phyloP scores from a whole-genome alignment of 1,139 yeast genomes.

The Sugiyamaella neomexicana region DNA sequence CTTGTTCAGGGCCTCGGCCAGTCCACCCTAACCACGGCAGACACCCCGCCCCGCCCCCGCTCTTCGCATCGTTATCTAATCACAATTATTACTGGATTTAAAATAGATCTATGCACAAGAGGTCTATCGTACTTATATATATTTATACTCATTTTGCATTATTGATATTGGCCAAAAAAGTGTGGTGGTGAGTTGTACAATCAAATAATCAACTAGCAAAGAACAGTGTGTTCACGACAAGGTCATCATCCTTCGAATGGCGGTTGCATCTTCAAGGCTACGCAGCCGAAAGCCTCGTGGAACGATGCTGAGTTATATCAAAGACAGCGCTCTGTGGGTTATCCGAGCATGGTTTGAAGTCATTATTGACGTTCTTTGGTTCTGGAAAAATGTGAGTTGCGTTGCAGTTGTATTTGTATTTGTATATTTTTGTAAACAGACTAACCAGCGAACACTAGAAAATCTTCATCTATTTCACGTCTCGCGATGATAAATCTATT shows the following conservation, averaged over 20 bases:
- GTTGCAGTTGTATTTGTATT: neutral
- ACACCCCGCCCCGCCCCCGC: no score
- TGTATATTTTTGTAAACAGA: no score
- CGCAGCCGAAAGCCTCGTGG: neutral
- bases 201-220: no score
- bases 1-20: no score
- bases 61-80: no score
- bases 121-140: no score
- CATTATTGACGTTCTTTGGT: slow-evolving; percentile 31
- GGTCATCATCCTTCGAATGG: neutral
- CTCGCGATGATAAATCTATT: slow-evolving; percentile 26
- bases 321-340: slow-evolving; percentile 25
- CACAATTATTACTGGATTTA: no score
- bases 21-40: no score
- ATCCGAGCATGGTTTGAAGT: slow-evolving; percentile 30
- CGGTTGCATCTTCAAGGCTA: slow-evolving; percentile 2
- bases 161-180: no score
- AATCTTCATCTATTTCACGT: slow-evolving; percentile 26
- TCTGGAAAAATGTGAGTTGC: slow-evolving; percentile 32
- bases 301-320: slow-evolving; percentile 14
- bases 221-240: neutral
- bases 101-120: no score
- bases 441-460: slow-evolving; percentile 17
- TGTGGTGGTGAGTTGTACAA: no score
- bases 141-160: no score